These are phyloP conservation scores for Hypoxylon sp. DNA, from an alignment of 2,329 filamentous ascomycete species.

Conservation along the genomic window DNA sequence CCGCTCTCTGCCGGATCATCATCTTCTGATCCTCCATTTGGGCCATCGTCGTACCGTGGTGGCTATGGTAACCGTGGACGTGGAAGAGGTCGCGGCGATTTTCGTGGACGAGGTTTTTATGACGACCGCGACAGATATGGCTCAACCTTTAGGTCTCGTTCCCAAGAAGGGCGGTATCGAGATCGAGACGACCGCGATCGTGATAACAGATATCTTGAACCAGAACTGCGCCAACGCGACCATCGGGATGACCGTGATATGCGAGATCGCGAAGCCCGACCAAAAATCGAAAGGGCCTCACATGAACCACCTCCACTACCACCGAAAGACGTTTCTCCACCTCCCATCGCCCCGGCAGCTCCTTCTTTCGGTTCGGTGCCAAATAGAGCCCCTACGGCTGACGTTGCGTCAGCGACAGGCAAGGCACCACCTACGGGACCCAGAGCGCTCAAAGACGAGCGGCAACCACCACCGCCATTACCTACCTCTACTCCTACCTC, in stretches of 20 bases:
- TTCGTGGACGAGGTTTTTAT: conserved; percentile 61
- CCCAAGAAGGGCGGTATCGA: conserved; percentile 69
- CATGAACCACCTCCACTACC: conserved; percentile 58
- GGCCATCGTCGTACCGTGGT: conserved; percentile 62
- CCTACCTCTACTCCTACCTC: conserved; percentile 50
- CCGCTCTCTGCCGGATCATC: conserved; percentile 76
- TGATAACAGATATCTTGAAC: conserved; percentile 49
- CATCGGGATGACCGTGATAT: conserved; percentile 62
- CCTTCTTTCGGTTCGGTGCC: conserved; percentile 66
- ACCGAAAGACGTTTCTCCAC: conserved; percentile 63
- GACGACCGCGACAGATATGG: conserved; percentile 66
- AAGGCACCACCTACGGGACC: conserved; percentile 64
- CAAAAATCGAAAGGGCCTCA: conserved; percentile 61
- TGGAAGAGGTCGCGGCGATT: conserved; percentile 61
- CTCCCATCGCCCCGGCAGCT: conserved; percentile 65
- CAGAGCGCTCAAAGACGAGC: conserved; percentile 60
- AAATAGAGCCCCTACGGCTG: conserved; percentile 52
- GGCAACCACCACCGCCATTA: conserved; percentile 56
- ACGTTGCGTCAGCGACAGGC: conserved; percentile 50
- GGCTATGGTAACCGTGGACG: conserved; percentile 65
- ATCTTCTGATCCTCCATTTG: conserved; percentile 72
- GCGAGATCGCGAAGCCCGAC: conserved; percentile 50
- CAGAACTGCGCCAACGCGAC: conserved; percentile 52
- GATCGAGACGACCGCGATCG: conserved; percentile 56
- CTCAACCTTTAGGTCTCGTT: conserved; percentile 66